phyloP scores from a whole-genome alignment of 2,329 filamentous ascomycete genomes.

The Trichoderma citrinoviride region DNA sequence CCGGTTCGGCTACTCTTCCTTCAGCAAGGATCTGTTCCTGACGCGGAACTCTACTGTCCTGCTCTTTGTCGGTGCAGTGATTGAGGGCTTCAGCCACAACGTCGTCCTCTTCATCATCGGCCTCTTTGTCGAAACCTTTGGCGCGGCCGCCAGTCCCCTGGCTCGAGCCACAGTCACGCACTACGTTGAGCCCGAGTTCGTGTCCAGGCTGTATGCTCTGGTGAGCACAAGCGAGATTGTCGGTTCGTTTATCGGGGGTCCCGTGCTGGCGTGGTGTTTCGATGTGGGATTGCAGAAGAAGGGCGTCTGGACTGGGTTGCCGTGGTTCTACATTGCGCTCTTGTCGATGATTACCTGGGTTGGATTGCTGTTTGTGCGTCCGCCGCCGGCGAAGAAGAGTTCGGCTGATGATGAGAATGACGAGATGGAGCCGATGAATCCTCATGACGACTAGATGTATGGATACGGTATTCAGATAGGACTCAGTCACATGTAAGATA shows the following conservation, averaged over 20 bases:
- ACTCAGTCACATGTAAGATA: neutral
- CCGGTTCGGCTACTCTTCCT: conserved; percentile 36
- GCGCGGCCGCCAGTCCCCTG: conserved; percentile 40
- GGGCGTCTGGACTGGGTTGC: conserved; percentile 39
- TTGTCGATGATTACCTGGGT: conserved; percentile 32
- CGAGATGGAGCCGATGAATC: conserved; percentile 10
- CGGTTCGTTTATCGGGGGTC: conserved; percentile 42
- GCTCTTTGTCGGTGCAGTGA: conserved; percentile 34
- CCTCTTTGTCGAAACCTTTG: conserved; percentile 39
- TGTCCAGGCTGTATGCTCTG: conserved; percentile 42
- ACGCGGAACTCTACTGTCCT: conserved; percentile 35
- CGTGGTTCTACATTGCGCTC: conserved; percentile 40
- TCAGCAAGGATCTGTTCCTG: conserved; percentile 40
- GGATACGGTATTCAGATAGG: too few relatives aligned
- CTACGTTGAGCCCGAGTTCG: conserved; percentile 39
- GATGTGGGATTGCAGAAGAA: conserved; percentile 36
- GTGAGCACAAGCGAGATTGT: conserved; percentile 41
- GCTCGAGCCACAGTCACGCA: conserved; percentile 42
- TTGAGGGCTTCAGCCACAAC: conserved; percentile 37
- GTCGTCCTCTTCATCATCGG: conserved; percentile 38
- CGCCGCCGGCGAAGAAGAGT: conserved; percentile 30
- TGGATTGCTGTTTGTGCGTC: conserved; percentile 35
- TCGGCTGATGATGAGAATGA: conserved; percentile 25
- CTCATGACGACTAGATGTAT: conserved; percentile 3
- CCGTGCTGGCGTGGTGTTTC: conserved; percentile 41